A percentile compares a stretch with the other conserved stretches of the same genome.
Conservation (phyloP, 176 grass and related monocot genomes). For the Pontederia paniculata region DNA sequence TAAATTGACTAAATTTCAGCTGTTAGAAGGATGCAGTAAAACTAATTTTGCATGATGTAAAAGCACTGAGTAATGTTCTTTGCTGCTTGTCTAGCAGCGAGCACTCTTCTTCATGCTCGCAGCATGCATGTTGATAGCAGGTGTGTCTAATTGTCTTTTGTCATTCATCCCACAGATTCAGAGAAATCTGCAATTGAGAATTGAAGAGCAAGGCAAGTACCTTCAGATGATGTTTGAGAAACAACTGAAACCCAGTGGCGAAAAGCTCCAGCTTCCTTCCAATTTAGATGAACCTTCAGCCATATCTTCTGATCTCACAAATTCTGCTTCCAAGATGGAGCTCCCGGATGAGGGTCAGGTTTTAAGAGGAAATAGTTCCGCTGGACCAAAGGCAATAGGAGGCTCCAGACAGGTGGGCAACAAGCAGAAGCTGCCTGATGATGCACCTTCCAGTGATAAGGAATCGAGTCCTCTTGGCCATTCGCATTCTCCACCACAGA, state of each 20-base stretch:
- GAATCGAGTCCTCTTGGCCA: background rate
- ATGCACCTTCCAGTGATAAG: background rate
- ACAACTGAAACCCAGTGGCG: constrained; percentile 34
- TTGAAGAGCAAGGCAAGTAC: constrained; percentile 76
- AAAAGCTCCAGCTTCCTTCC: constrained; percentile 28
- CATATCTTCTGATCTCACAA: constrained; percentile 24
- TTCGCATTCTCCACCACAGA: background rate
- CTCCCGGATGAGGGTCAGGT: constrained; percentile 25
- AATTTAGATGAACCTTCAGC: constrained; percentile 26
- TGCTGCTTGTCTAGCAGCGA: too few relatives aligned
- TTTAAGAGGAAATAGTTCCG: constrained; percentile 23
- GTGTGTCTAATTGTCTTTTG: background rate
- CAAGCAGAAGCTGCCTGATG: constrained; percentile 5
- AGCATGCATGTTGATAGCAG: too few relatives aligned
- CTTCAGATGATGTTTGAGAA: constrained; percentile 80
- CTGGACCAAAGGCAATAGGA: constrained; percentile 5
- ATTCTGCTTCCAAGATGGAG: constrained; percentile 22
- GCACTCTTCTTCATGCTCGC: too few relatives aligned
- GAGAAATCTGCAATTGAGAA: constrained; percentile 77
- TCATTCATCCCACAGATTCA: constrained; percentile 34
- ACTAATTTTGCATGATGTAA: too few relatives aligned
- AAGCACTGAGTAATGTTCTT: too few relatives aligned
- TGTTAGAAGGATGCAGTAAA: too few relatives aligned
- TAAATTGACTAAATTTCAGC: too few relatives aligned
- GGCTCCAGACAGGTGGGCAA: background rate